Base-by-base conservation (phyloP, 1,284 basidiomycete genomes). In the Butyriboletus appendiculatus region DNA sequence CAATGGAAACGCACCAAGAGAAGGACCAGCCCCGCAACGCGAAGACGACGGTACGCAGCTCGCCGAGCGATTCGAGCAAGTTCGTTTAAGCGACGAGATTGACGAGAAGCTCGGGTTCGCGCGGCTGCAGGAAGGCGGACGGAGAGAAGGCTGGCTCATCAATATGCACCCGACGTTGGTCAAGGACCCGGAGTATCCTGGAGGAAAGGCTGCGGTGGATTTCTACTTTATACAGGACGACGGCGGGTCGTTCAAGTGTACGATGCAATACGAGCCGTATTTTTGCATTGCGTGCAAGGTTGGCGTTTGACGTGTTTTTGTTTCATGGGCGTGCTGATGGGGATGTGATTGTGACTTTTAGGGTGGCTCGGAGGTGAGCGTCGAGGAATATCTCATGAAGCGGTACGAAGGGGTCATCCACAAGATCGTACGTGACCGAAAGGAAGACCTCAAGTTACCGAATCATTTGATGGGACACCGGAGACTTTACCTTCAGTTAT, bases 221-320 rank as follows among this genome's bases (percentile, higher is more conserved):
- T 98, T 89, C 64, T 98, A 98, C 73, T 99, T 99, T 66, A 94
- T 99, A 62, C 88, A 98, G 74, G 96, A 99, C 66, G 95, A 98
- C 59, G 96, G 96, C 5, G 85, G 82, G 33, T 93, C 93, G 86
- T 99, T 99, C 81, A 99, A 99, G 71, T 88, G 86, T 60, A 99
- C 96, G 2, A 81, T 93, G 55, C 82, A 87, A 50, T 96, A 96
- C 66, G 93, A 98, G 69, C 97, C 97, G 0, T 99, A 99, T 73
- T 98, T 99, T 65, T 84, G 84, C 60, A 89, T 99, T 58, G 89
- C 88, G 3, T 96, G 92, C 83, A 87, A 94, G 77, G 94, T 94
- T 57, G 48, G 82, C 1, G 16, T 34, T 45, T 48, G 18, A 7
- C 11, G 16, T 0, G 30, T 49, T n/a, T 46, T 49, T 42, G 18